A percentile compares a stretch with the other conserved stretches of the same genome.
phyloP scores from a whole-genome alignment of 345 rosid genomes.

The Sisymbrium irio region DNA sequence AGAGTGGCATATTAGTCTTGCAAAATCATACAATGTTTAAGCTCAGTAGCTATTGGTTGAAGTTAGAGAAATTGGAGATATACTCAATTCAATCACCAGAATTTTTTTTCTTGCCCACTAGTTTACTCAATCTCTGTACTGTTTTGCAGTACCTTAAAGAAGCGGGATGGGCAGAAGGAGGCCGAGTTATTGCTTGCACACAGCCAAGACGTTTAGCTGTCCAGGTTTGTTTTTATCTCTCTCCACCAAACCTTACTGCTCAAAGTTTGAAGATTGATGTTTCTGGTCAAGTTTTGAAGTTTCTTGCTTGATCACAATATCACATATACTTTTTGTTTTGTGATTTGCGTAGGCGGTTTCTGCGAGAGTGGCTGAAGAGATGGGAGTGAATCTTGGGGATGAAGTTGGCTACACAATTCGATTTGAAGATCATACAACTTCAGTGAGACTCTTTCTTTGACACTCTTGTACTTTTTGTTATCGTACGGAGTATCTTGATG shows the following conservation, averaged over 20 bases:
- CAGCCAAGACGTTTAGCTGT: constrained; percentile 96
- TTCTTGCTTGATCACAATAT: constrained; percentile 6
- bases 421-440: constrained; percentile 81
- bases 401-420: constrained; percentile 95
- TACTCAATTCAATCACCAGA: not conserved
- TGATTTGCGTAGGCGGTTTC: constrained; percentile 67
- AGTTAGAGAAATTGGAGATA: not conserved
- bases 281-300: constrained; percentile 12
- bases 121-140: not conserved
- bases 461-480: not conserved
- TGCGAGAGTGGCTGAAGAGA: constrained; percentile 93
- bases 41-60: constrained; percentile 1
- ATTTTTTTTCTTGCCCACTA: not conserved
- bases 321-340: not conserved
- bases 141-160: constrained; percentile 75
- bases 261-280: not conserved
- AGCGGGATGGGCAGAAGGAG: constrained; percentile 99
- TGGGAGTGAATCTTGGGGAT: constrained; percentile 92
- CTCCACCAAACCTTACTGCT: not conserved
- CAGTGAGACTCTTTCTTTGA: constrained; percentile 45
- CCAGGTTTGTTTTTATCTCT: constrained; percentile 59
- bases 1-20: not conserved
- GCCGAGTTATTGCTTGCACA: constrained; percentile 89
- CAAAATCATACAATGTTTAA: not conserved
- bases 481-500: constrained; percentile 2